Conservation (phyloP, 768 basidiomycete species). For the Psilocybe azurescens region DNA sequence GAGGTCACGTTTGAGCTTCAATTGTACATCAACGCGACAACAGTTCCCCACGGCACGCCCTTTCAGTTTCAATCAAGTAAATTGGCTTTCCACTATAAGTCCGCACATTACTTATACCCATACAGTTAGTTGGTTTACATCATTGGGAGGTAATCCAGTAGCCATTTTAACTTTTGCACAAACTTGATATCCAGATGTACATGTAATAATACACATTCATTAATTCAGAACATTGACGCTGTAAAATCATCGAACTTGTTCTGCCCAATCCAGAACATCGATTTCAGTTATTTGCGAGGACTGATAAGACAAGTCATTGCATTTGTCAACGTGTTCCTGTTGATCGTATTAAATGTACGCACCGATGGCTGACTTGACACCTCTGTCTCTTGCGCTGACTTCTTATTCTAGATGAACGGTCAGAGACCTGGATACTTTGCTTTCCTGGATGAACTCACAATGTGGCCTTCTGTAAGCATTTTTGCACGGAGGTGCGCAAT, state of each 20-base stretch:
- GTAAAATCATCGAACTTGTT: slow-evolving; percentile 37
- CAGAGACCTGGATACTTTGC: background rate
- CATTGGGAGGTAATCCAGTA: too few relatives aligned
- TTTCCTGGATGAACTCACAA: background rate
- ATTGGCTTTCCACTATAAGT: too few relatives aligned
- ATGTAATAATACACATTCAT: background rate
- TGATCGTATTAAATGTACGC: background rate
- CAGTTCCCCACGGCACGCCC: too few relatives aligned
- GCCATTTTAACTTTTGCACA: too few relatives aligned
- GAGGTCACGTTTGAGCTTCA: too few relatives aligned
- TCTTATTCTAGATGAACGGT: background rate
- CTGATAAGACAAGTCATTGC: background rate
- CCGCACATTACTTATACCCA: too few relatives aligned
- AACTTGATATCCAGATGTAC: too few relatives aligned
- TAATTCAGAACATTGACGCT: background rate
- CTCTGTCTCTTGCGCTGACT: background rate
- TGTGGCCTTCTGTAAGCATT: slow-evolving; percentile 17
- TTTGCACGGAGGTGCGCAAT: slow-evolving; percentile 44
- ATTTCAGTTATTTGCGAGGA: slow-evolving; percentile 29
- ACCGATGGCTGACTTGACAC: slow-evolving; percentile 2
- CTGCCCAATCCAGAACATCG: slow-evolving; percentile 65
- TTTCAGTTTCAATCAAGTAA: too few relatives aligned
- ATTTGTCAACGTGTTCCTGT: too few relatives aligned
- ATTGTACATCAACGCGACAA: too few relatives aligned
- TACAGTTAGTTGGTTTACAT: too few relatives aligned